Percentiles rank a stretch among this genome's conserved stretches.
Conservation (phyloP, 2,329 filamentous ascomycete genomes). For the Penicillium sp. region DNA sequence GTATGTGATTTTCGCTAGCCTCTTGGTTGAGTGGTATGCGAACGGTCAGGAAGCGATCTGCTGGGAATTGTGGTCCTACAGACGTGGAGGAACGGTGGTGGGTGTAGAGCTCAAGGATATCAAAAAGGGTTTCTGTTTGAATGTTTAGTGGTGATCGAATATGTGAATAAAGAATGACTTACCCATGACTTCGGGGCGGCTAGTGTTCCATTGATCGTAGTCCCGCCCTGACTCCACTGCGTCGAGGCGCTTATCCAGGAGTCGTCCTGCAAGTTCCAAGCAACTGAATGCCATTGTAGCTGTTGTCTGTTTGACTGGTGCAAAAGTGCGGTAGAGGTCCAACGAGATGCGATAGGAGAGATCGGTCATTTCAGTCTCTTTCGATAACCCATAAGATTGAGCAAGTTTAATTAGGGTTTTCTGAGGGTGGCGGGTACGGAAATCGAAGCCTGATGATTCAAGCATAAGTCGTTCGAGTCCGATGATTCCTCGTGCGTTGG, state of each 20-base stretch:
- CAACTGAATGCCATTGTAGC: constrained; percentile 81
- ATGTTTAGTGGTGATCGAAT: constrained; percentile 1
- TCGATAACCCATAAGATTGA: constrained; percentile 56
- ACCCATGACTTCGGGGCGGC: constrained; percentile 50
- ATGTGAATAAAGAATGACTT: constrained; percentile 44
- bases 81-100: constrained; percentile 74
- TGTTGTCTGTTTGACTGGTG: constrained; percentile 83
- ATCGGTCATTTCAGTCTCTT: constrained; percentile 55
- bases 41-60: constrained; percentile 78
- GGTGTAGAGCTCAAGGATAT: constrained; percentile 88
- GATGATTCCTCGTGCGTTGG: constrained; percentile 74
- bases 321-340: constrained; percentile 90
- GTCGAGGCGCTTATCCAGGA: constrained; percentile 59
- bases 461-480: constrained; percentile 89
- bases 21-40: constrained; percentile 86
- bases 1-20: constrained; percentile 60
- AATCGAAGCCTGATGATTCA: constrained; percentile 90
- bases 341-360: constrained; percentile 78
- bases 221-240: constrained; percentile 47
- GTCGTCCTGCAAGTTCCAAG: constrained; percentile 72
- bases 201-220: constrained; percentile 52
- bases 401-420: constrained; percentile 79
- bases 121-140: constrained; percentile 72
- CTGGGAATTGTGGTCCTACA: constrained; percentile 67
- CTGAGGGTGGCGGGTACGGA: constrained; percentile 83